Evolutionary conservation across 306 rosid genomes (phyloP).

Genomic region (Trifolium repens): DNA sequence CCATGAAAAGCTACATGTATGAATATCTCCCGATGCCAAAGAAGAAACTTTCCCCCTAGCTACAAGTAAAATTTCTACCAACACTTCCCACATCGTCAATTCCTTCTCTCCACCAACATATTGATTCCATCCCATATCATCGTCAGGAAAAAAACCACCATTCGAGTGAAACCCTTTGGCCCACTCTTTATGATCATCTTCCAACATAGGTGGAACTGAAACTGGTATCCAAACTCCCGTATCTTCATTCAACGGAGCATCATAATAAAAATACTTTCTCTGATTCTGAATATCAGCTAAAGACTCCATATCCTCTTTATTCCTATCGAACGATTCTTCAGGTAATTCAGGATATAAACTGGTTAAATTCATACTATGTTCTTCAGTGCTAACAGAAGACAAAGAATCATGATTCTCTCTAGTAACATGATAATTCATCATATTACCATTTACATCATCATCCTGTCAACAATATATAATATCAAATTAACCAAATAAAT

Average conservation of each 20-base stretch:
- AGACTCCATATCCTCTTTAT: constrained; percentile 40
- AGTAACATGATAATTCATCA: constrained; percentile 20
- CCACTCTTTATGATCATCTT: constrained; percentile 75
- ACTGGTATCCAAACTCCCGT: constrained; percentile 99
- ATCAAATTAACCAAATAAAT: constrained; percentile 36
- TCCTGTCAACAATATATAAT: constrained; percentile 41
- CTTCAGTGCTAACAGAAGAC: constrained; percentile 35
- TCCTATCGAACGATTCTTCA: constrained; percentile 41
- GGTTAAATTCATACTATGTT: constrained; percentile 33
- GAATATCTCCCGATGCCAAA: constrained; percentile 67
- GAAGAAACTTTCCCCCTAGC: constrained; percentile 84
- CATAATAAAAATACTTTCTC: constrained; percentile 77
- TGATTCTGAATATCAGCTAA: constrained; percentile 46
- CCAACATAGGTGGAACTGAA: constrained; percentile 96
- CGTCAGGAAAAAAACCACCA: constrained; percentile 90
- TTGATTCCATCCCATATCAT: constrained; percentile 82
- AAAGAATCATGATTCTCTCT: constrained; percentile 38
- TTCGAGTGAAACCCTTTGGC: constrained; percentile 64
- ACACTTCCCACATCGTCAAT: constrained; percentile 97
- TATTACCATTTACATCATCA: constrained; percentile 39
- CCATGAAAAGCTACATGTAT: constrained; percentile 58
- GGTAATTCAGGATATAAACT: constrained; percentile 48
- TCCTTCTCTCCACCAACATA: constrained; percentile 78
- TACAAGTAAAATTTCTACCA: constrained; percentile 81
- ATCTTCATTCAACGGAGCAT: constrained; percentile 72